Percentiles rank a stretch among this genome's conserved stretches.
phyloP scores from a whole-genome alignment of 2,329 filamentous ascomycete species.

The Trichoderma afroharzianum region DNA sequence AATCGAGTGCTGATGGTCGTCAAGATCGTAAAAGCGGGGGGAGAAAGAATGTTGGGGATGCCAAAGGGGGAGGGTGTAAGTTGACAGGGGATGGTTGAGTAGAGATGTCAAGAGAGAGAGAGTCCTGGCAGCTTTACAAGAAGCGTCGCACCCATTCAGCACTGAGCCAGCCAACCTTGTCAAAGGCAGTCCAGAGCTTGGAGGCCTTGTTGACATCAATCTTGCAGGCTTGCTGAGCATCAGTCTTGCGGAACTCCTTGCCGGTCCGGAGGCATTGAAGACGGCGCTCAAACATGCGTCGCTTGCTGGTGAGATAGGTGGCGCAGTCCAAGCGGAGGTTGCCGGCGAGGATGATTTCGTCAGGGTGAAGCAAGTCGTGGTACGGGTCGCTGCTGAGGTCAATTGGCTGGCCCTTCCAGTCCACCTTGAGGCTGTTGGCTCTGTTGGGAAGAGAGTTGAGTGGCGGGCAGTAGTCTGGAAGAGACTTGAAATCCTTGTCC shows the following conservation, averaged over 20 bases:
- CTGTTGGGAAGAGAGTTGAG: conserved; percentile 61
- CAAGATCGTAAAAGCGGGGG: neutral
- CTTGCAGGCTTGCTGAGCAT: conserved; percentile 94
- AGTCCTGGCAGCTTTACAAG: conserved; percentile 24
- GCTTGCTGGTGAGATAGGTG: conserved; percentile 88
- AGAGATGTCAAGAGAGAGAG: neutral
- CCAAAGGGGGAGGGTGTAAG: neutral
- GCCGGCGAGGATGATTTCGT: conserved; percentile 73
- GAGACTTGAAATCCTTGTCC: conserved; percentile 72
- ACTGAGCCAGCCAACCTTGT: conserved; percentile 80
- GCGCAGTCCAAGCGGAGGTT: conserved; percentile 80
- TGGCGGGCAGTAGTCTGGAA: conserved; percentile 72
- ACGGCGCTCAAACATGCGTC: conserved; percentile 79
- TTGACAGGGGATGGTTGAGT: neutral
- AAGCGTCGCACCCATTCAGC: conserved; percentile 40
- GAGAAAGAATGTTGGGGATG: neutral
- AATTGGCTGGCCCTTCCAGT: conserved; percentile 80
- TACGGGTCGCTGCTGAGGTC: conserved; percentile 73
- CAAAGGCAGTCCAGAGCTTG: conserved; percentile 85
- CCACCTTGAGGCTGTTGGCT: conserved; percentile 71
- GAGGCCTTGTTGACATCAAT: conserved; percentile 98
- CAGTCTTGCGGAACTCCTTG: conserved; percentile 92
- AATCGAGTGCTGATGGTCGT: conserved; percentile 5
- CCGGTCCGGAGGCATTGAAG: conserved; percentile 62
- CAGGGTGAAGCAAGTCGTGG: conserved; percentile 66